Evolutionary conservation across 2,329 filamentous ascomycete species (phyloP).

Genomic region (Sclerotinia glacialis): DNA sequence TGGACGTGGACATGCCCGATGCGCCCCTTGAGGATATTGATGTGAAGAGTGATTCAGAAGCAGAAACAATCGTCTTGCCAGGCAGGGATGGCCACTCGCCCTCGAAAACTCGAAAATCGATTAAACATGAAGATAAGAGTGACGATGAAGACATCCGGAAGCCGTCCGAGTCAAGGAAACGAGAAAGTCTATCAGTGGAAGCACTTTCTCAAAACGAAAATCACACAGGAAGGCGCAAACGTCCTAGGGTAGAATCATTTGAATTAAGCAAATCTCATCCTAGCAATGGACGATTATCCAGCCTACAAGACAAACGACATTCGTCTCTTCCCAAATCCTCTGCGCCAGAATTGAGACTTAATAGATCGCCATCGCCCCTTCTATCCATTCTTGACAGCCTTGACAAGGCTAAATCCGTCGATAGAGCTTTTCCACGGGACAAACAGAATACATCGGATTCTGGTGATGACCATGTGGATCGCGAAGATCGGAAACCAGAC

Average conservation of each 20-base stretch:
- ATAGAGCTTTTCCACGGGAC: slow-evolving; percentile 40
- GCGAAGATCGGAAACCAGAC: slow-evolving; percentile 22
- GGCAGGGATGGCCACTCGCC: slow-evolving; percentile 64
- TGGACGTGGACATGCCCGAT: slow-evolving; percentile 30
- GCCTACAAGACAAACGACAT: slow-evolving; percentile 43
- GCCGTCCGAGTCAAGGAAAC: slow-evolving; percentile 25
- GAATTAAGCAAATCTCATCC: slow-evolving; percentile 15
- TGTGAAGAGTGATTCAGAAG: slow-evolving; percentile 64
- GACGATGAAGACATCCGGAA: slow-evolving; percentile 49
- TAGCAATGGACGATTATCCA: slow-evolving; percentile 44
- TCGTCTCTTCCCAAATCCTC: slow-evolving; percentile 40
- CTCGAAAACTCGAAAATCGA: slow-evolving; percentile 58
- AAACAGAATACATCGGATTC: slow-evolving; percentile 42
- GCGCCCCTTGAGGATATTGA: slow-evolving; percentile 27
- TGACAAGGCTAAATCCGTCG: slow-evolving; percentile 43
- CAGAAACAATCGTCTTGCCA: slow-evolving; percentile 67
- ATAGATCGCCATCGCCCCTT: slow-evolving; percentile 36
- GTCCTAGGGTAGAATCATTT: slow-evolving; percentile 33
- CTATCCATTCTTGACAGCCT: slow-evolving; percentile 27
- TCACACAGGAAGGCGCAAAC: slow-evolving; percentile 50
- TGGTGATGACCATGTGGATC: slow-evolving; percentile 36
- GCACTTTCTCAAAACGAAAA: slow-evolving; percentile 32
- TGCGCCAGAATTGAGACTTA: slow-evolving; percentile 55
- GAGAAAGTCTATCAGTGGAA: slow-evolving; percentile 13
- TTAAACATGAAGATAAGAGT: slow-evolving; percentile 63